Base-by-base conservation (phyloP, 1,284 basidiomycete species). In the Moniliophthora roreri region DNA sequence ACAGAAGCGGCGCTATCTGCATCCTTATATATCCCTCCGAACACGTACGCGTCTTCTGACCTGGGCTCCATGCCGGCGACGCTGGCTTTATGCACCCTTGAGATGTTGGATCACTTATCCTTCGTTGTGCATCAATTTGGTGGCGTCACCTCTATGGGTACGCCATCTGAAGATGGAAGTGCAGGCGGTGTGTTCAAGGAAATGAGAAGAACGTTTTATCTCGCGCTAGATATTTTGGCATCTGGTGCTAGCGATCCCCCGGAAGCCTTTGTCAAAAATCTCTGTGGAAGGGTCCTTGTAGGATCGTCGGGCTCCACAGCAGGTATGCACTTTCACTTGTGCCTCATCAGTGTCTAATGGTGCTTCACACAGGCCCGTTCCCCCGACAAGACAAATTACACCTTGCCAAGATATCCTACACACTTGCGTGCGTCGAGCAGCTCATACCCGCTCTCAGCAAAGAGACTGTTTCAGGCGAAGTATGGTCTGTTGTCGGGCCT, bases 91-190 rank as follows among this genome's bases (percentile, higher is more conserved):
- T 66, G 71, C 9, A 72, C 76, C 2, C 68, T 91, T 0, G 73
- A 75, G 26, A 79, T 77, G 0, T 72, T 89, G 9, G 80, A 76
- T 13, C 78, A 83, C 60, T 69, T 89, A n/a, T 80, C 87, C 0
- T 87, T 87, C 60, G 77, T 89, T 35, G 78, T 90, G 6, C 79
- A 84, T 2, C 80, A 87, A 60, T 90, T 90, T 60, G 88, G 89
- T 3, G 87, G 89, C 6, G 77, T 87, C 24, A 77, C 79, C 1
- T 77, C 79, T 1, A 78, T 79, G 0, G 66, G 72, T 3, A 63
- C 64, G 1, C 44, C 44, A 28, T 28, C 44, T 7, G 44, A 46
- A 28, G 44, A 46, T 23, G 49, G 50, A 18, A 16, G 34, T 15
- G 70, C 70, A 13, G 66, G 68, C 8, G 69, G 73, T 18, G 77